Base-by-base conservation (phyloP, 768 basidiomycete species). In the Boletus sp. region DNA sequence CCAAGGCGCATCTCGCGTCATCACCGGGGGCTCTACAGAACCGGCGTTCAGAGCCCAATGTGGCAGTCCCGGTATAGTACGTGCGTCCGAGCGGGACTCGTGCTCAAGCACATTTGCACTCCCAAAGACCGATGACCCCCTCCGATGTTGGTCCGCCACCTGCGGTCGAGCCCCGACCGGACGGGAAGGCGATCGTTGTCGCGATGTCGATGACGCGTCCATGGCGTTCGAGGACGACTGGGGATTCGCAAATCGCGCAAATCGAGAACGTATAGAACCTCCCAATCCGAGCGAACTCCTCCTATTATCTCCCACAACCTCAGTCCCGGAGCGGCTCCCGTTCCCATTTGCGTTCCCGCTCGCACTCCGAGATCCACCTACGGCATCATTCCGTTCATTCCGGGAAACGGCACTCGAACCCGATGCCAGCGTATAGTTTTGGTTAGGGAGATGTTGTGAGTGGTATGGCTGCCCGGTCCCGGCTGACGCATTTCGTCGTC, bases 121-220 rank as follows among this genome's bases (percentile, higher is more conserved):
- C 1, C 56, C 48, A 57, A 63, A 58, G 10, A 53, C 29, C 10
- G 51, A 50, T 6, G 57, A 30, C 8, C 47, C 46, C 14, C 64
- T 47, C 21, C 61, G 50, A 15, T 49, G 59, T 7, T 51, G 54
- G n/a, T 64, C 64, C 33, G 29, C 39, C 9, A 32, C 47, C 39
- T 66, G 66, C 4, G 66, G 62, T 33, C 67, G 66, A 4, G 67
- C 66, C 9, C 66, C 67, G 4, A 59, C 38, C 25, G 62, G 66
- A 54, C 58, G 66, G 13, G 66, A 47, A 1, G 66, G 61, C 17
- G 64, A 68, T 10, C 66, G 59, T n/a, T 49, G 66, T 37, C 54
- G 55, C 21, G 64, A 50, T n/a, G 55, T 5, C 8, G 64, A 32
- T 7, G 63, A 14, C 9, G 23, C 23, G 7, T 57, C 54, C 23